Evolutionary conservation across 2,329 filamentous ascomycete genomes (phyloP).

Genomic region (Bipolaris oryzae): DNA sequence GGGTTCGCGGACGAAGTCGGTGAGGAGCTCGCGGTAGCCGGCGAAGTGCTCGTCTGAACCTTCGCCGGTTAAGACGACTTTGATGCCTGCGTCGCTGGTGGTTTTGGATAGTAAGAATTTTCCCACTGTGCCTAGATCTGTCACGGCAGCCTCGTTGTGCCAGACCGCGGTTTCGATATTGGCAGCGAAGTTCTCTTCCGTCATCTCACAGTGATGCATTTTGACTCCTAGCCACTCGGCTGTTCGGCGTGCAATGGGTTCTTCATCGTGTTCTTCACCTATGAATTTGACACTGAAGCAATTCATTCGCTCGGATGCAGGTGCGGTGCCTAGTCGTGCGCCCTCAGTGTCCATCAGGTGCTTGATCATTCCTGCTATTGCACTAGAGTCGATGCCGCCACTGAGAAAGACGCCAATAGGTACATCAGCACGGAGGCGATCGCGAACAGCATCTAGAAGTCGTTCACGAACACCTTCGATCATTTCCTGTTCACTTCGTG

Average conservation of each 20-base stretch:
- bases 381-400: constrained; percentile 64
- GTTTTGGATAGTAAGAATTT: constrained; percentile 59
- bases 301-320: constrained; percentile 35
- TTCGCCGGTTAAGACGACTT: constrained; percentile 61
- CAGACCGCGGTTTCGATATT: constrained; percentile 55
- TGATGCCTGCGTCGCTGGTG: constrained; percentile 55
- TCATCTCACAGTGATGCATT: constrained; percentile 46
- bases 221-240: constrained; percentile 57
- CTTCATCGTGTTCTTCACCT: constrained; percentile 51
- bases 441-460: constrained; percentile 59
- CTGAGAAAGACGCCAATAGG: constrained; percentile 63
- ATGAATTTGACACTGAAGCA: constrained; percentile 63
- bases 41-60: constrained; percentile 62
- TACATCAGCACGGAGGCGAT: constrained; percentile 63
- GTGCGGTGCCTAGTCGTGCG: constrained; percentile 53
- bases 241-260: constrained; percentile 54
- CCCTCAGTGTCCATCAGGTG: constrained; percentile 53
- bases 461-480: constrained; percentile 57
- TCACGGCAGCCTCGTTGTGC: constrained; percentile 54
- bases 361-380: constrained; percentile 62
- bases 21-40: constrained; percentile 57
- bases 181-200: constrained; percentile 52
- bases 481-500: constrained; percentile 58
- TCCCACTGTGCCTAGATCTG: constrained; percentile 60
- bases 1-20: constrained; percentile 57